phyloP scores from a whole-genome alignment of 208 protist genomes.

The Leishmania guyanensis region DNA sequence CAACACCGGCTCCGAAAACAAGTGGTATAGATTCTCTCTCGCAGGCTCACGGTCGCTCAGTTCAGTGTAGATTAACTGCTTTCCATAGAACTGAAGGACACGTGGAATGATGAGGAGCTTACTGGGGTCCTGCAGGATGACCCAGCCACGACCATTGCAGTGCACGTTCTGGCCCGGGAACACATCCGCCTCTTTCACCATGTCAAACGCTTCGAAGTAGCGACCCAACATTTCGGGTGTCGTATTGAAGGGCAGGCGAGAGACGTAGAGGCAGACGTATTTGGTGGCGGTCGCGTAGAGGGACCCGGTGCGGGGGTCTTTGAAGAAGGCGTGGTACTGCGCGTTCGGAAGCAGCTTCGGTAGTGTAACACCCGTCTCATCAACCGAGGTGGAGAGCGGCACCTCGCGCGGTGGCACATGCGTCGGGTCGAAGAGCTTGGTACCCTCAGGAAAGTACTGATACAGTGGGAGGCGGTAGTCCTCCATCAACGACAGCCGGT shows the following conservation, averaged over 20 bases:
- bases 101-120: slow-evolving; percentile 60
- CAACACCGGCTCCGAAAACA: slow-evolving; percentile 13
- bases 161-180: slow-evolving; percentile 38
- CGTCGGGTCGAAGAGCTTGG: slow-evolving; percentile 69
- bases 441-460: slow-evolving; percentile 61
- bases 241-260: slow-evolving; percentile 62
- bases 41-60: slow-evolving; percentile 61
- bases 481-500: slow-evolving; percentile 58
- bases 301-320: slow-evolving; percentile 42
- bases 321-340: slow-evolving; percentile 70
- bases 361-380: slow-evolving; percentile 65
- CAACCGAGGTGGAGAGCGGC: slow-evolving; percentile 43
- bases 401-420: slow-evolving; percentile 58
- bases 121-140: slow-evolving; percentile 61
- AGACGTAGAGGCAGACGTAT: slow-evolving; percentile 73
- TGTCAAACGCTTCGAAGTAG: slow-evolving; percentile 77
- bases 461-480: slow-evolving; percentile 72
- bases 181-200: slow-evolving; percentile 71
- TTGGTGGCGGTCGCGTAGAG: slow-evolving; percentile 35
- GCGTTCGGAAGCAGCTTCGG: slow-evolving; percentile 66
- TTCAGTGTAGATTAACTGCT: slow-evolving; percentile 63
- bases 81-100: slow-evolving; percentile 68
- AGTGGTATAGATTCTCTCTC: slow-evolving; percentile 29
- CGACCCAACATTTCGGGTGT: slow-evolving; percentile 75
- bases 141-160: slow-evolving; percentile 78